Base-by-base conservation (phyloP, 805 yeast species). In the Candida chauliodis region DNA sequence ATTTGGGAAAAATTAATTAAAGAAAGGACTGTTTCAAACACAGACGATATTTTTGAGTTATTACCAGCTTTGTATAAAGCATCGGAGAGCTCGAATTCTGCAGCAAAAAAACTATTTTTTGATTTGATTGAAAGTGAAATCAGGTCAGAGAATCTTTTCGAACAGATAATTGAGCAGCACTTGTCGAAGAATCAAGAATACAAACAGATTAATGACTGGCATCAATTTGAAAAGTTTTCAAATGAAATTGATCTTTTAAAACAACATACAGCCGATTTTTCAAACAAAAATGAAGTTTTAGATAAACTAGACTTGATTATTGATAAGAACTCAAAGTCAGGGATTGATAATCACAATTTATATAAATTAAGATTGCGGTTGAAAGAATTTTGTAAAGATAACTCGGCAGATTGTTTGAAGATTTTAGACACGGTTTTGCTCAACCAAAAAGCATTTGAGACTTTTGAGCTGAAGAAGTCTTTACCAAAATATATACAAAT, bases 401-500 rank as follows among this genome's bases (percentile, higher is more conserved):
- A 38, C 15, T 33, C 38, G 20, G 11, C 16, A 11, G 28, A 38
- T 23, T 38, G 41, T 34, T 38, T 38, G 4, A 29, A 36, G 14
- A 30, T 40, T 10, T 34, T 40, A 16, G 27, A 40, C 30, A 27
- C 43, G 9, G 40, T 40, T 18, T 23, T 40, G 8, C 14, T 30
- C 3, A 40, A 32, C 21, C 37, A 36, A 19, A 25, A 18, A 16
- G 37, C 20, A 13, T 34, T 34, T 34, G 22, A 24, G 11, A 13
- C 15, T 9, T 34, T 34, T 15, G 37, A 34, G 15, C 9, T 20
- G 10, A 5, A 21, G 11, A 34, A 24, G 6, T 9, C 8, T 7
- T 11, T 6, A 6, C 29, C 17, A 3, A 7, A 21, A 10, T 34
- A 34, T 34, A 18, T 34, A 11, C 52, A 48, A 42, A 47, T 48